Evolutionary conservation across 768 basidiomycete genomes (phyloP), one percentile per base, ranked within the genome.

Genomic region (Paxillus ammoniavirescens): DNA sequence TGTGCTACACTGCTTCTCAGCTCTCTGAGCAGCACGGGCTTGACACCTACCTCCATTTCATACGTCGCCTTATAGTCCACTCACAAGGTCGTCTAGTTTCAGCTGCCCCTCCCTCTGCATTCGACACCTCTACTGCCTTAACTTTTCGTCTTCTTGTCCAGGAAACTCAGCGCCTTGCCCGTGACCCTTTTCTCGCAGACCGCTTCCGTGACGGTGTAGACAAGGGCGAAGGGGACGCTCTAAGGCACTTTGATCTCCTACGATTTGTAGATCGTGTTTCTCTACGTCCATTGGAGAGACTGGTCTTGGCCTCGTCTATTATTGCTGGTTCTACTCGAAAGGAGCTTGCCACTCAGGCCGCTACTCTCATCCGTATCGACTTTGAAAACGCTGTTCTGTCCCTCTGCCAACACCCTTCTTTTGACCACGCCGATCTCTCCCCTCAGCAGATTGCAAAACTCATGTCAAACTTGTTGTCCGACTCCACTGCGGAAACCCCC

Each of bases 41-140:
- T 64, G 95, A 97, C 73, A 97, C 94, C 53, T 97, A 98, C 75
- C 82, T 93, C 58, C 95, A 99, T 73, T 97, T 97, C 77, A 91
- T 99, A 61, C 91, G 95, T 57, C 89, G 96, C 58, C 88, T 97
- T 72, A 91, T 98, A 67, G 84, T 89, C 49, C 90, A 93, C 61
- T 91, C 92, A 21, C 87, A 90, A 72, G 75, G 82, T 47, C 82
- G 90, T 55, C 79, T 89, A 42, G 68, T 81, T 21, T 77, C 84
- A 21, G 72, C 81, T 31, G 75, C 80, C 49, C 75, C 82, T n/a
- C 78, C 83, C 23, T 75, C 87, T 47, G 74, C 82, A 1, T 86
- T 86, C 58, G 90, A 91, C 65, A 73, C 86, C n/a, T 89, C 89
- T 28, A 81, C 83, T 38, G 81, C 86, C 45, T 75, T 94, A 46